phyloP scores from a whole-genome alignment of 208 protist species.

The Porcisia hertigi region DNA sequence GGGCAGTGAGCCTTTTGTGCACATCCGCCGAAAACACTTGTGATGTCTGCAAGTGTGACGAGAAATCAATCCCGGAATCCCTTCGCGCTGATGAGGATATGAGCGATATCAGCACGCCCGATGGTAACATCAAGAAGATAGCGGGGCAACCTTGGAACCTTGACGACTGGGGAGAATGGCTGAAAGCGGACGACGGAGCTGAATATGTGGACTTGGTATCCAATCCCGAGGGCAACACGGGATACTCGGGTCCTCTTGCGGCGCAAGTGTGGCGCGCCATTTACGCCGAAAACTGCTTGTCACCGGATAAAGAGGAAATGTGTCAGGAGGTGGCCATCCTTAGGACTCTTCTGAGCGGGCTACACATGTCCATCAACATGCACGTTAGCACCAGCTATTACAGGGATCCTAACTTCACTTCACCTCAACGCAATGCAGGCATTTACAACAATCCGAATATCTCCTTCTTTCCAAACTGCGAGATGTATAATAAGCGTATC shows the following conservation, averaged over 20 bases:
- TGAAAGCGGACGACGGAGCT: constrained; percentile 37
- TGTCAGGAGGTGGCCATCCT: constrained; percentile 71
- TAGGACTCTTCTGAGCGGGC: constrained; percentile 76
- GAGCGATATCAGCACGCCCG: constrained; percentile 59
- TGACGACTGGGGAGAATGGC: constrained; percentile 61
- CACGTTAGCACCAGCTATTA: constrained; percentile 87
- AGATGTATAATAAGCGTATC: constrained; percentile 71
- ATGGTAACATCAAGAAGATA: constrained; percentile 33
- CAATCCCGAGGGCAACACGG: constrained; percentile 88
- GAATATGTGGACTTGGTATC: constrained; percentile 84
- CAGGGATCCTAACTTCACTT: constrained; percentile 63
- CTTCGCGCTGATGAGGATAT: constrained; percentile 71
- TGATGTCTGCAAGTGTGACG: constrained; percentile 82
- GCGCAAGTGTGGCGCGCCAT: constrained; percentile 81
- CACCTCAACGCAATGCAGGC: constrained; percentile 47
- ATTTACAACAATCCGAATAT: constrained; percentile 81
- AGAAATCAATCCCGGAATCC: constrained; percentile 62
- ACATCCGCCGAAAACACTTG: constrained; percentile 76
- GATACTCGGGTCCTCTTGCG: constrained; percentile 80
- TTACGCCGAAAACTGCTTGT: constrained; percentile 85
- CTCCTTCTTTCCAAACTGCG: constrained; percentile 87
- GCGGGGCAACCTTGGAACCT: constrained; percentile 38
- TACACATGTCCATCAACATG: constrained; percentile 89
- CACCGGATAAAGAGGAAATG: constrained; percentile 20
- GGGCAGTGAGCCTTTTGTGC: constrained; percentile 83